Conservation (phyloP, 1,139 yeast genomes). For the Suhomyces terraborum region DNA sequence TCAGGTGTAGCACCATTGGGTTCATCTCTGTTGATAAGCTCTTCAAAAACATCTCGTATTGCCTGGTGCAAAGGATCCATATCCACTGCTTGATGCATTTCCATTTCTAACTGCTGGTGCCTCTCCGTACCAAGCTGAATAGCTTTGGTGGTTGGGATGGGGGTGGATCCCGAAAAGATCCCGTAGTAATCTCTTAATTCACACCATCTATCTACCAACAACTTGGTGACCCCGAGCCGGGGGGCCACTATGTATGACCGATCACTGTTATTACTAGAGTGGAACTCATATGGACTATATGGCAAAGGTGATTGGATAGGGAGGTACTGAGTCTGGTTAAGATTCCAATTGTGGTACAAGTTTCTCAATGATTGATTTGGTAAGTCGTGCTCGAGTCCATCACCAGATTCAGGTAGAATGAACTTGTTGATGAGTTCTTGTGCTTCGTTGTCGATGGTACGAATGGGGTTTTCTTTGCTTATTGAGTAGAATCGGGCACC, state of each 20-base stretch:
- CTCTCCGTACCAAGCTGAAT: conserved; percentile 15
- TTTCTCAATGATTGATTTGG: conserved; percentile 6
- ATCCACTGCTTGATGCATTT: conserved; percentile 17
- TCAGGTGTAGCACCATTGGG: too few species aligned
- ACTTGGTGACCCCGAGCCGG: conserved; percentile 27
- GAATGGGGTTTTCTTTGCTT: background rate
- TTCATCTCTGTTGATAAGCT: conserved; percentile 2
- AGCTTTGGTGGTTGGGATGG: conserved; percentile 12
- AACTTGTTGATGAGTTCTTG: conserved; percentile 12
- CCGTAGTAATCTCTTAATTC: conserved; percentile 26
- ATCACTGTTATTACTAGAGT: conserved; percentile 21
- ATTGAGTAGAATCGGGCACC: background rate
- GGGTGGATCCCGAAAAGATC: conserved; percentile 23
- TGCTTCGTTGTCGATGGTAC: background rate
- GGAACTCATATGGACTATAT: conserved; percentile 21
- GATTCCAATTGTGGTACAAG: conserved; percentile 17
- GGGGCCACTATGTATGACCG: conserved; percentile 21
- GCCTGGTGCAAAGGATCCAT: conserved; percentile 8
- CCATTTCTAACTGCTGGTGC: conserved; percentile 18
- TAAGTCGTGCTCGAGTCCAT: background rate
- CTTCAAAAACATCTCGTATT: conserved; percentile 1
- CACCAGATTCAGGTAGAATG: conserved; percentile 5
- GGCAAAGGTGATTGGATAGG: conserved; percentile 16
- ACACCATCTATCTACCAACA: conserved; percentile 29
- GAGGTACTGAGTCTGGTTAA: conserved; percentile 9